Conservation (phyloP, 2,329 filamentous ascomycete genomes). For the Phoma sp. region DNA sequence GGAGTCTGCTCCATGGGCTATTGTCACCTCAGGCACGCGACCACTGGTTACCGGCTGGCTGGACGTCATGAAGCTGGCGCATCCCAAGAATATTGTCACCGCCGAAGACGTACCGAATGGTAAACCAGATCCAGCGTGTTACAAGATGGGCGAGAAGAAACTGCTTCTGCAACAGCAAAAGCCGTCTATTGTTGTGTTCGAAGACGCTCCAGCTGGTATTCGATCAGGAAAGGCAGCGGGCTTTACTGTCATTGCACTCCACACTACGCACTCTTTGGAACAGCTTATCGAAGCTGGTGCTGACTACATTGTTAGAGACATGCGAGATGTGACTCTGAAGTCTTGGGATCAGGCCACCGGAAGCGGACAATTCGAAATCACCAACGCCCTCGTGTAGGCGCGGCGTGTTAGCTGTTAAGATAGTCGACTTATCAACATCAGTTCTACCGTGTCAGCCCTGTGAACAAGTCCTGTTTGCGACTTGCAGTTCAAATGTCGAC, state of each 20-base stretch:
- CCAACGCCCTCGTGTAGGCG: constrained; percentile 60
- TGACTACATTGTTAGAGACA: constrained; percentile 85
- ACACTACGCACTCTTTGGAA: constrained; percentile 80
- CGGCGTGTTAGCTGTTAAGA: constrained; percentile 12
- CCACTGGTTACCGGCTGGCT: constrained; percentile 60
- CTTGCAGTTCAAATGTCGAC: not conserved
- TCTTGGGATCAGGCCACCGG: constrained; percentile 63
- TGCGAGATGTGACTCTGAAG: constrained; percentile 73
- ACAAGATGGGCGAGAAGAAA: constrained; percentile 53
- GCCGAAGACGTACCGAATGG: constrained; percentile 59
- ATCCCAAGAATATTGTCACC: constrained; percentile 56
- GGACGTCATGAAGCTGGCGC: constrained; percentile 57
- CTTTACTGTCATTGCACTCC: constrained; percentile 82
- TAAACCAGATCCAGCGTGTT: constrained; percentile 61
- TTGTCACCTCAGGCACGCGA: constrained; percentile 65
- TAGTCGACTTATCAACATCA: constrained; percentile 5
- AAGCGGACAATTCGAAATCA: constrained; percentile 72
- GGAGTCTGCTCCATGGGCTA: constrained; percentile 77
- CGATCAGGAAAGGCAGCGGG: constrained; percentile 83
- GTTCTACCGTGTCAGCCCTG: constrained; percentile 5
- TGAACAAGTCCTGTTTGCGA: not conserved
- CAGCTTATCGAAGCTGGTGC: constrained; percentile 78
- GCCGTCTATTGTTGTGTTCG: constrained; percentile 73
- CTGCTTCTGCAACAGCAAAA: constrained; percentile 52
- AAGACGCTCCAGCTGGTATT: constrained; percentile 89